Evolutionary conservation across 345 rosid species (phyloP), one percentile per base, ranked within the genome.

Genomic region (Clausena lansium): DNA sequence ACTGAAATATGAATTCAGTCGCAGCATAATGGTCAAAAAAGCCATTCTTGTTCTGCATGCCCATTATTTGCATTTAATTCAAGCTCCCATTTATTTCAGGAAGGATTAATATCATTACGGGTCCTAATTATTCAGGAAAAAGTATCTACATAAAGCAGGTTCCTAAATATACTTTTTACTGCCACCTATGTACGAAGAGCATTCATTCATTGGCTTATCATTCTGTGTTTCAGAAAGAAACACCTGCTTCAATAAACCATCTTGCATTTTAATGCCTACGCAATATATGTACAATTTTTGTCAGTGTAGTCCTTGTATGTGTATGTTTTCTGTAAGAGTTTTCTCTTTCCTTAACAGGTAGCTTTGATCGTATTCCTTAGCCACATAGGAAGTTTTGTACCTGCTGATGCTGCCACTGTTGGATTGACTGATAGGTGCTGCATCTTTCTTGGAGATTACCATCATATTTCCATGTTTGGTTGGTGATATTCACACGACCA

Each of bases 41-140:
- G 54, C 25, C 15, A 7, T 35, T 47, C 73, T 47, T 35, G 50
- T 74, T 70, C 32, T 52, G 19, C 67, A 20, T 76, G 61, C 11
- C 55, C 39, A 38, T 74, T 55, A 19, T 30, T 20, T 50, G 24
- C 60, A 22, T 41, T 59, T 19, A 77, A 50, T 47, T 60, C 24
- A 79, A 60, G 71, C 14, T 83, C 81, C n/a, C 76, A 71, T 77
- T 84, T 62, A 67, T 79, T 79, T 77, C 91, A 94, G 99, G 91
- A 68, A 87, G 88, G 84, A 87, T 96, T 80, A 85, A 83, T 84
- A 87, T 96, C 85, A 94, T 96, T 74, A 93, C 98, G 10, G 99
- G 99, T 80, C 99, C 99, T 73, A 95, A 93, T 86, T 95, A 90
- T 86, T 93, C 98, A 28, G 99, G 99, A 83, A 95, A 95, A 86